phyloP scores from a whole-genome alignment of 768 basidiomycete species.

The Boletus reticulatus region DNA sequence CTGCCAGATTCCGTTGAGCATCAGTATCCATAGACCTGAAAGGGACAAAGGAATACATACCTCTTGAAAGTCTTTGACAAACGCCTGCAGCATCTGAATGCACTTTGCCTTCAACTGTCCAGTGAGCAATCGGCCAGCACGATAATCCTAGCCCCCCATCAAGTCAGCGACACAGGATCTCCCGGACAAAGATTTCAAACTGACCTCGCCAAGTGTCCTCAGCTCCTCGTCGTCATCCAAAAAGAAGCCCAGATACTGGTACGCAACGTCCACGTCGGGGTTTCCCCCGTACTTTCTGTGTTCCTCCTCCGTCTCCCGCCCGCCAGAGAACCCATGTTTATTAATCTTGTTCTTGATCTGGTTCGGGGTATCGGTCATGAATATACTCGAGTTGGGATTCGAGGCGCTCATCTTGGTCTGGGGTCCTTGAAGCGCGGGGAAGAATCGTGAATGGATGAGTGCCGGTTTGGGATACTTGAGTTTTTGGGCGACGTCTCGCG shows the following conservation, averaged over 20 bases:
- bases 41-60: constrained; percentile 34
- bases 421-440: constrained; percentile 96
- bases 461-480: constrained; percentile 95
- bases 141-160: constrained; percentile 72
- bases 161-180: background rate
- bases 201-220: constrained; percentile 69
- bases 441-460: constrained; percentile 93
- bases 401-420: constrained; percentile 99
- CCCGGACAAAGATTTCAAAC: no score
- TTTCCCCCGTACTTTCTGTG: constrained; percentile 86
- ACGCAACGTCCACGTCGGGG: constrained; percentile 92
- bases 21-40: constrained; percentile 2
- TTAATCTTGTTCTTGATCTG: constrained; percentile 99
- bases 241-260: constrained; percentile 95
- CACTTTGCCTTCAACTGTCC: constrained; percentile 90
- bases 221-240: constrained; percentile 93
- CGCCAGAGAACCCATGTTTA: constrained; percentile 94
- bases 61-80: constrained; percentile 86
- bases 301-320: constrained; percentile 93
- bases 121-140: constrained; percentile 81
- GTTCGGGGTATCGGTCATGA: constrained; percentile 88
- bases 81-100: constrained; percentile 76
- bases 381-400: constrained; percentile 89
- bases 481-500: constrained; percentile 91
- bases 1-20: constrained; percentile 38